These are phyloP conservation scores for Zizania palustris DNA, from an alignment of 202 grass and related monocot genomes.

Conservation along the genomic window DNA sequence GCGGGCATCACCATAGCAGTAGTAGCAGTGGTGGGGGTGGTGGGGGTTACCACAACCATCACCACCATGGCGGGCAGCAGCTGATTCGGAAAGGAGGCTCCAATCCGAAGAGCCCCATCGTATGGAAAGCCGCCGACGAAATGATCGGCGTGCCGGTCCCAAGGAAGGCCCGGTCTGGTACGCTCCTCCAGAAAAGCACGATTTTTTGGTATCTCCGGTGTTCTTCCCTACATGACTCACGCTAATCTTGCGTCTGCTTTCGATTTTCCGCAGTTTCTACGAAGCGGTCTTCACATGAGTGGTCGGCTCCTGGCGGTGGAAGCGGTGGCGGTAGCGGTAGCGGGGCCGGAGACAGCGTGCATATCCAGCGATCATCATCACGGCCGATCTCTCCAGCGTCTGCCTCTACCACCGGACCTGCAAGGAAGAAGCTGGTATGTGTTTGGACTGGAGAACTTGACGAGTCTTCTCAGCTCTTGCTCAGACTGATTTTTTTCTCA, in stretches of 20 bases:
- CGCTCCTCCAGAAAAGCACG: neutral
- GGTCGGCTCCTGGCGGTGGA: constrained; percentile 59
- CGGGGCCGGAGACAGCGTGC: constrained; percentile 43
- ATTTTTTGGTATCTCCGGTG: neutral
- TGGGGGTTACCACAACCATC: constrained; percentile 48
- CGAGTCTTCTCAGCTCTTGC: constrained; percentile 7
- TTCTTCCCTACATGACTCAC: neutral
- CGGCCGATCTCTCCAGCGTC: constrained; percentile 79
- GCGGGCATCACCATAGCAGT: constrained; percentile 46
- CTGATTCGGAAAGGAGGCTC: constrained; percentile 65
- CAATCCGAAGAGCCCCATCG: constrained; percentile 54
- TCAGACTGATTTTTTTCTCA: constrained; percentile 16
- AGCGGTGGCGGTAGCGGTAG: constrained; percentile 21
- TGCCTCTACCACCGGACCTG: constrained; percentile 50
- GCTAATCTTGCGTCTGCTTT: too few species aligned
- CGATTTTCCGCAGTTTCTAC: constrained; percentile 52
- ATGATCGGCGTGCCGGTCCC: constrained; percentile 96
- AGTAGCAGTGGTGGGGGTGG: constrained; percentile 42
- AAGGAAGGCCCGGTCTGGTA: constrained; percentile 91
- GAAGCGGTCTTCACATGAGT: constrained; percentile 83
- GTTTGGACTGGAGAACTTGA: neutral
- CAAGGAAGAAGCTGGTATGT: constrained; percentile 81
- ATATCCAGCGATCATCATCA: constrained; percentile 65
- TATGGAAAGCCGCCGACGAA: constrained; percentile 76
- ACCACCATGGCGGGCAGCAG: constrained; percentile 50